phyloP scores from a whole-genome alignment of 192 early-diverging fungal species.

The Coemansia interrupta region DNA sequence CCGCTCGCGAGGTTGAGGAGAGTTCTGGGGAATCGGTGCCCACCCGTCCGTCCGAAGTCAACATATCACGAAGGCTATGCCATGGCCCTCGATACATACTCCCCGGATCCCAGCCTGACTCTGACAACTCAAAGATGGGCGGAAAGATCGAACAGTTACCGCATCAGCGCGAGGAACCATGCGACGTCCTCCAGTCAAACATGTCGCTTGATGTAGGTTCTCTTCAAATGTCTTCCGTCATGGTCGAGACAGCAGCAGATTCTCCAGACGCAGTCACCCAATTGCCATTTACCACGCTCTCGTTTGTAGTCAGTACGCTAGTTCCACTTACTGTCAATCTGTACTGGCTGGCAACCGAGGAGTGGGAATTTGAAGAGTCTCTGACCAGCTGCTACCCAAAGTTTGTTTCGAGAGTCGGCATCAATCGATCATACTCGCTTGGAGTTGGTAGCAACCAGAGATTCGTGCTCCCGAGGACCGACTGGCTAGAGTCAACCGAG shows the following conservation, averaged over 20 bases:
- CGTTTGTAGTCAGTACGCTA: constrained; percentile 36
- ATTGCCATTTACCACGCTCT: constrained; percentile 35
- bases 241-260: constrained; percentile 17
- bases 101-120: constrained; percentile 22
- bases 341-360: constrained; percentile 44
- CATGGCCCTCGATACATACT: constrained; percentile 45
- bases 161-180: constrained; percentile 38
- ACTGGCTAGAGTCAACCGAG: constrained; percentile 41
- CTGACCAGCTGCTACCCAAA: constrained; percentile 12
- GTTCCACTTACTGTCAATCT: constrained; percentile 36
- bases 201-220: constrained; percentile 29
- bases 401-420: constrained; percentile 35
- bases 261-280: constrained; percentile 20
- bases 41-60: constrained; percentile 46
- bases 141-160: constrained; percentile 13
- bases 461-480: constrained; percentile 29
- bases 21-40: constrained; percentile 46
- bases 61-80: constrained; percentile 35
- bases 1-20: constrained; percentile 47
- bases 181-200: constrained; percentile 34
- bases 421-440: constrained; percentile 25
- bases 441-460: constrained; percentile 27
- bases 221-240: constrained; percentile 35
- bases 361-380: constrained; percentile 29
- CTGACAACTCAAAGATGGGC: neutral